Base-by-base conservation (phyloP, 169 alveolate species). In the Cryptosporidium baileyi region DNA sequence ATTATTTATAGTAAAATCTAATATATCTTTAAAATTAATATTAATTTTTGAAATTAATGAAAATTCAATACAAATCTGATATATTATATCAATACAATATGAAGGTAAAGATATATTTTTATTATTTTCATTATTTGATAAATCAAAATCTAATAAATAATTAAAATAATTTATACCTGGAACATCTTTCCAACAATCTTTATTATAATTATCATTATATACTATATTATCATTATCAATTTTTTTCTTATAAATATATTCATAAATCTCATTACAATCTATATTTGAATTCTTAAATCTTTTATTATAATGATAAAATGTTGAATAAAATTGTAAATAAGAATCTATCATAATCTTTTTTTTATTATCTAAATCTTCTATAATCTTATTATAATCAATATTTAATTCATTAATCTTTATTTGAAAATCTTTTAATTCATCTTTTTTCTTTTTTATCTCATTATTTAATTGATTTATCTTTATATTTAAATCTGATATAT, bases 321-420 rank as follows among this genome's bases (percentile, higher is more conserved):
- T 54, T 54, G 85, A 74, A 38, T 74, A 74, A 24, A 40, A 74
- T 38, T 74, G 85, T 4, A 57, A 36, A 15, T 74, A 74, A 26
- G 47, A 51, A 57, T 51, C 67, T 47, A 51, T 52, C 22, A 61
- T 13, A 19, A 26, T 0, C 36, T 41, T 40, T 43, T 36, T 74
- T 26, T 54, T 74, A 36, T 36, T 54, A 28, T 57, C 57, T 32
- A 57, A 32, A 7, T 3, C 26, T 11, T 60, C 34, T 5, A 36
- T n/a, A 13, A 36, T 47, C 15, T 38, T 26, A 57, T 74, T 36
- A 57, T 38, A 57, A 22, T 74, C 85, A 6, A 19, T 32, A 40
- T 52, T 57, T 28, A 36, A 9, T 54, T 36, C 54, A 19, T 34
- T 41, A 17, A 52, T 34, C 24, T 26, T 34, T 17, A 19, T 22